phyloP scores from a whole-genome alignment of 2,329 filamentous ascomycete species.

The Cordyceps sp. region DNA sequence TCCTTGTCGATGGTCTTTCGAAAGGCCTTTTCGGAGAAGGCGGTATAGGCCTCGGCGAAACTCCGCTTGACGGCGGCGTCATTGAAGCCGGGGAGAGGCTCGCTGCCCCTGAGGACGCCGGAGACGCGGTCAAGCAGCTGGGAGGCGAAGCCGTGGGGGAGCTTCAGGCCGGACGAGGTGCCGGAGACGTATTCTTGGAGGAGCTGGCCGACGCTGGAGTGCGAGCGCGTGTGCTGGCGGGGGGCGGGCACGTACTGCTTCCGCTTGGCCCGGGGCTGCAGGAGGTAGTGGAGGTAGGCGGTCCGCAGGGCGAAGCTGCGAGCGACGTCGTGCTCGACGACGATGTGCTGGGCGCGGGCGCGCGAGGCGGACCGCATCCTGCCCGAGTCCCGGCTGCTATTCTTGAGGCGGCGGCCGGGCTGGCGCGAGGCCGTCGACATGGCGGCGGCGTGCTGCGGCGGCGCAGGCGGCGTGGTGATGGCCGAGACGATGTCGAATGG shows the following conservation, averaged over 20 bases:
- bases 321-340: conserved; percentile 58
- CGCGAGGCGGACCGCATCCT: conserved; percentile 25
- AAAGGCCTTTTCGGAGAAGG: conserved; percentile 77
- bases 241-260: conserved; percentile 66
- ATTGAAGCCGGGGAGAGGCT: conserved; percentile 74
- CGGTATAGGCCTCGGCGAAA: conserved; percentile 87
- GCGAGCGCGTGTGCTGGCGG: conserved; percentile 40
- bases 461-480: conserved; percentile 14
- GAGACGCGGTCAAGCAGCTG: conserved; percentile 56
- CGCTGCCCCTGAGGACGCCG: conserved; percentile 63
- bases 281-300: conserved; percentile 81
- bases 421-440: conserved; percentile 37
- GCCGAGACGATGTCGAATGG: conserved; percentile 10
- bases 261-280: conserved; percentile 78
- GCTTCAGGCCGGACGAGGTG: conserved; percentile 32
- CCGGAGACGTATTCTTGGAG: conserved; percentile 66
- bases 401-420: conserved; percentile 25
- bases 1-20: conserved; percentile 89
- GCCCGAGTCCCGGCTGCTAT: conserved; percentile 24
- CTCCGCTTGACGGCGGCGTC: conserved; percentile 84
- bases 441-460: conserved; percentile 10
- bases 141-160: conserved; percentile 36
- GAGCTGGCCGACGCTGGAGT: conserved; percentile 68
- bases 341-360: conserved; percentile 22
- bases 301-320: conserved; percentile 82